phyloP scores from a whole-genome alignment of 2,329 filamentous ascomycete genomes.

The Monosporascus ibericus region DNA sequence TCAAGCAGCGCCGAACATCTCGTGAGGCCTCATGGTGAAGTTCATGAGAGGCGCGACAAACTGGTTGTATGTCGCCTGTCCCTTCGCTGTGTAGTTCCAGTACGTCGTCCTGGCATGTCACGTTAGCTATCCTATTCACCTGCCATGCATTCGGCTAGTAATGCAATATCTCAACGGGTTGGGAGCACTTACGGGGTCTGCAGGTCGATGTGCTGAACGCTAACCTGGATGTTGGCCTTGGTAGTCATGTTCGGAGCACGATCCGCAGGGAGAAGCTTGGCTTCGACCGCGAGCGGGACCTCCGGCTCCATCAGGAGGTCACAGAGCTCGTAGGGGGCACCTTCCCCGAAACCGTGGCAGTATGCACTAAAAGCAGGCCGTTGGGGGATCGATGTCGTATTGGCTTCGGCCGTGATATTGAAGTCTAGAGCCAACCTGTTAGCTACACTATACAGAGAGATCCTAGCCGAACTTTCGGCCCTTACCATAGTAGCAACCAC shows the following conservation, averaged over 20 bases:
- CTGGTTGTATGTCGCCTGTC: constrained; percentile 21
- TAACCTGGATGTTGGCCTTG: constrained; percentile 24
- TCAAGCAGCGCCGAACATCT: constrained; percentile 20
- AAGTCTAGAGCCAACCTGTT: constrained; percentile 16
- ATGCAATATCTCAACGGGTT: not conserved
- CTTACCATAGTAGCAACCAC: constrained; percentile 22
- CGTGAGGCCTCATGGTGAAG: constrained; percentile 24
- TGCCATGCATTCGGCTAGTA: not conserved
- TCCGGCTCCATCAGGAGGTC: constrained; percentile 13
- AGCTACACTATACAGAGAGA: not conserved
- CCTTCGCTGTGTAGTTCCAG: constrained; percentile 28
- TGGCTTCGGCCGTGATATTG: constrained; percentile 23
- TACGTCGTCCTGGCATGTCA: constrained; percentile 15
- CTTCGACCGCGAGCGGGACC: constrained; percentile 18
- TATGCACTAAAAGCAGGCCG: constrained; percentile 26
- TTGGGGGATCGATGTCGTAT: constrained; percentile 15
- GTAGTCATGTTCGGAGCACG: constrained; percentile 9
- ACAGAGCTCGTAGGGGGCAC: constrained; percentile 22
- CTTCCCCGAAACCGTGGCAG: constrained; percentile 23
- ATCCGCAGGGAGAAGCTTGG: constrained; percentile 22
- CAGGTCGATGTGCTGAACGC: constrained; percentile 23
- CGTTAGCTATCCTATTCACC: constrained; percentile 6
- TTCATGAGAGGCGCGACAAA: constrained; percentile 16
- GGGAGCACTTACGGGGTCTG: constrained; percentile 13
- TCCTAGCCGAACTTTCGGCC: not conserved